Conservation (phyloP, 306 rosid species). For the Senna tora region DNA sequence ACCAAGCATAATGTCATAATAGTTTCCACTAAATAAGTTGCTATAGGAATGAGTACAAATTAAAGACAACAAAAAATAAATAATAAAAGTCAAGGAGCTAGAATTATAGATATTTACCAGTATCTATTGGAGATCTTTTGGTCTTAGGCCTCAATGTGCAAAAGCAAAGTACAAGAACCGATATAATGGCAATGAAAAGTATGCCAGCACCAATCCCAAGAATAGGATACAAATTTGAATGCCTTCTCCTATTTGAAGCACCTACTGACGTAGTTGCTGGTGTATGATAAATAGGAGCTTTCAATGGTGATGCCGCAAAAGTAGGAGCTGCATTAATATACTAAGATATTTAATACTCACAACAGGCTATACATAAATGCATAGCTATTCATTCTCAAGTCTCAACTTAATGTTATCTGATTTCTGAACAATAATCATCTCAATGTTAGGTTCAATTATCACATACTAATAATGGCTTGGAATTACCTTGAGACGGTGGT, state of each 20-base stretch:
- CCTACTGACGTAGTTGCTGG: slow-evolving; percentile 49
- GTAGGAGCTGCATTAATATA: slow-evolving; percentile 64
- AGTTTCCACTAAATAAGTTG: slow-evolving; percentile 23
- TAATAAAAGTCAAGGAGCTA: not conserved
- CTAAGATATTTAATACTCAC: slow-evolving; percentile 34
- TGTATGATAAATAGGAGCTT: slow-evolving; percentile 50
- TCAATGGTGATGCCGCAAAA: slow-evolving; percentile 57
- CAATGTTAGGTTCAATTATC: not conserved
- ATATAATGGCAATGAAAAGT: slow-evolving; percentile 66
- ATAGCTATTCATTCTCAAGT: slow-evolving; percentile 16
- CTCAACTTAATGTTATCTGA: not conserved
- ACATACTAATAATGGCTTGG: not conserved
- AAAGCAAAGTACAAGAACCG: slow-evolving; percentile 62
- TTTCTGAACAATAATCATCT: slow-evolving; percentile 20
- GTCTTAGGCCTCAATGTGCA: slow-evolving; percentile 56
- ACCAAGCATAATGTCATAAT: slow-evolving; percentile 7
- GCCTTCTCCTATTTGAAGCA: slow-evolving; percentile 57
- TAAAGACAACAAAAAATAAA: slow-evolving; percentile 2
- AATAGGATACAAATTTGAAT: slow-evolving; percentile 65
- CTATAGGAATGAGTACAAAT: slow-evolving; percentile 18
- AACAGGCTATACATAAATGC: slow-evolving; percentile 12
- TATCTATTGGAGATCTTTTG: slow-evolving; percentile 54
- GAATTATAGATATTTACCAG: slow-evolving; percentile 57
- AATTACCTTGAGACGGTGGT: slow-evolving; percentile 74
- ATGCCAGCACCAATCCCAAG: slow-evolving; percentile 72